Base-by-base conservation (phyloP, 2,329 filamentous ascomycete species). In the Emergomyces africanus region DNA sequence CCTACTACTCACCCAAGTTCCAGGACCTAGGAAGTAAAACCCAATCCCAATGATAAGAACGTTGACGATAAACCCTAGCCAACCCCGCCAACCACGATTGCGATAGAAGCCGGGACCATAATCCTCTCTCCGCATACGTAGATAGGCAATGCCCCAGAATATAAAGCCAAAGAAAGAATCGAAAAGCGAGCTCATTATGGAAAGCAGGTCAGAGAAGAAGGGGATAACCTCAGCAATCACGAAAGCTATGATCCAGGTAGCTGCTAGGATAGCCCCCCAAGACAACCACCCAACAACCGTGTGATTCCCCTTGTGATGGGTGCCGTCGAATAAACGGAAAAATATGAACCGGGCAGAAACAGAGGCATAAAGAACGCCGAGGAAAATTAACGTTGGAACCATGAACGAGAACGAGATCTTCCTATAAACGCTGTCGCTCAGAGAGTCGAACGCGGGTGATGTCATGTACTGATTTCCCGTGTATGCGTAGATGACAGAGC, bases 321-420 rank as follows among this genome's bases (percentile, higher is more conserved):
- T 88, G 66, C 85, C 84, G 60, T 86, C 83, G 73, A 95, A 96
- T 20, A 94, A 70, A 63, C 89, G 88, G 81, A 96, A 95, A 77
- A 96, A 95, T 67, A 96, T 78, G 75, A 96, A 96, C 35, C 91
- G 87, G 0, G 88, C 87, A 3, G 89, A 91, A 1, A 96, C 89
- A 0, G 89, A 94, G 15, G 91, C 90, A 70, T 96, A 96, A 20
- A 96, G 74, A 0, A 95, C 89, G 8, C 91, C 91, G 4, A 96
- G 75, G 77, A 96, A 96, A 69, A 96, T 90, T 64, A 96, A 81
- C 0, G 91, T 96, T 0, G 91, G 91, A 37, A 96, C 87, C 90
- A 96, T 96, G 77, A 96, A 95, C 14, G 87, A 90, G 74, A 95
- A 96, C 0, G 89, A 83, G 1, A 94, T 81, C 77, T 96, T 96